Percentiles rank a stretch among this genome's conserved stretches.
phyloP scores from a whole-genome alignment of 2,329 filamentous ascomycete genomes.

The Phoma herbarum region DNA sequence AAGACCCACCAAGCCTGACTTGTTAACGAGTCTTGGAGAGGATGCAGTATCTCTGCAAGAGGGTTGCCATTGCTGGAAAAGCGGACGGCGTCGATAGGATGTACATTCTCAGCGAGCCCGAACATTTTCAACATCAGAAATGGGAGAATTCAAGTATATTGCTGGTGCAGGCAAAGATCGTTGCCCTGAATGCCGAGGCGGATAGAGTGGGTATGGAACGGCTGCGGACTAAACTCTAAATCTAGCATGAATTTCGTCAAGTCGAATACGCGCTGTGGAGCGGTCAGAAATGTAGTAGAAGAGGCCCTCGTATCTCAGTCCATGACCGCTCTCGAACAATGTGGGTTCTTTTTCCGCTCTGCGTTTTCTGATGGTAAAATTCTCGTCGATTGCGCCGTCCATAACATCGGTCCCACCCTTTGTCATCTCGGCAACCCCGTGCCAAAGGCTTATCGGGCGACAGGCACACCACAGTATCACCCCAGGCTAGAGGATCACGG shows the following conservation, averaged over 20 bases:
- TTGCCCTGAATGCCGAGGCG: background rate
- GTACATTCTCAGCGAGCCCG: background rate
- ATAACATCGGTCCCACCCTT: too few relatives aligned
- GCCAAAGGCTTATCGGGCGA: too few relatives aligned
- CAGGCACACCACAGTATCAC: too few relatives aligned
- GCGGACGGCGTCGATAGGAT: background rate
- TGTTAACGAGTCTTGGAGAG: background rate
- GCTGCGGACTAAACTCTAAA: background rate
- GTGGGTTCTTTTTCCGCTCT: too few relatives aligned
- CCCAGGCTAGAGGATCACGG: too few relatives aligned
- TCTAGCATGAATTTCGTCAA: background rate
- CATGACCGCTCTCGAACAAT: too few relatives aligned
- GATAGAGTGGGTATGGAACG: background rate
- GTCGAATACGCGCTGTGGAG: background rate
- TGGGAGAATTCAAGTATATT: background rate
- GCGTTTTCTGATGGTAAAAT: too few relatives aligned
- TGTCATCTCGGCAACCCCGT: too few relatives aligned
- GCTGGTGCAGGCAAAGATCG: background rate
- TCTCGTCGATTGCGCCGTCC: too few relatives aligned
- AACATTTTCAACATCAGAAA: background rate
- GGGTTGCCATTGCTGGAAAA: background rate
- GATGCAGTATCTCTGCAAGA: background rate
- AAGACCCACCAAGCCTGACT: background rate
- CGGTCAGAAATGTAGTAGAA: background rate
- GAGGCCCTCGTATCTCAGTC: too few relatives aligned